phyloP scores from a whole-genome alignment of 2,329 filamentous ascomycete species.

The Alternaria infectoria region DNA sequence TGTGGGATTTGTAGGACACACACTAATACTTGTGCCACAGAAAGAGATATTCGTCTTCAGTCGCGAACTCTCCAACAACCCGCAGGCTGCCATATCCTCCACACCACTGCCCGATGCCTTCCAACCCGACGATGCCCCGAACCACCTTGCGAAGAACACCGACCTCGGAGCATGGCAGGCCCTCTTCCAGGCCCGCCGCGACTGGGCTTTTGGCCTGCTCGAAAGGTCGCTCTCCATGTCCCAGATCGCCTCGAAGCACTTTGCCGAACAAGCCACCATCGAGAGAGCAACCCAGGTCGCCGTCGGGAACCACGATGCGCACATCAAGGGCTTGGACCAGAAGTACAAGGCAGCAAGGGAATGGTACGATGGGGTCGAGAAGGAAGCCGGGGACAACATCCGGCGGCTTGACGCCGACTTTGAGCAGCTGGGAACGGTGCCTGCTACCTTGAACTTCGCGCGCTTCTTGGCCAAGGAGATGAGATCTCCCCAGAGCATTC shows the following conservation, averaged over 20 bases:
- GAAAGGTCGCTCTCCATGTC: slow-evolving; percentile 73
- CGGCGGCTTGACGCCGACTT: slow-evolving; percentile 73
- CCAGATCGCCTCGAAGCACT: slow-evolving; percentile 66
- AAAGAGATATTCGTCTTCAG: slow-evolving; percentile 94
- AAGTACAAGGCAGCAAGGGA: slow-evolving; percentile 74
- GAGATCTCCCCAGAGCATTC: slow-evolving; percentile 34
- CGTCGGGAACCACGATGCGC: slow-evolving; percentile 80
- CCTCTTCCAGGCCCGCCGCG: slow-evolving; percentile 78
- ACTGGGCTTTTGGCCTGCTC: slow-evolving; percentile 77
- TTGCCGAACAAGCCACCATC: slow-evolving; percentile 77
- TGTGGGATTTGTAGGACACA: background rate
- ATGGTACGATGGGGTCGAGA: slow-evolving; percentile 71
- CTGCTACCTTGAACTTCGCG: slow-evolving; percentile 70
- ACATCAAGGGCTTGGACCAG: slow-evolving; percentile 73
- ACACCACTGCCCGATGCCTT: slow-evolving; percentile 64
- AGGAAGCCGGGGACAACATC: slow-evolving; percentile 70
- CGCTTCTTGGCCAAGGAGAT: slow-evolving; percentile 50
- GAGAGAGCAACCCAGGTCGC: slow-evolving; percentile 82
- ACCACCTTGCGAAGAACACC: slow-evolving; percentile 79
- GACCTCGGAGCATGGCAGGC: slow-evolving; percentile 87
- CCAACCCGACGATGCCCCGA: slow-evolving; percentile 70
- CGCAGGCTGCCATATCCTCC: slow-evolving; percentile 58
- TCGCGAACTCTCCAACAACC: slow-evolving; percentile 60
- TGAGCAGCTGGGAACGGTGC: slow-evolving; percentile 67
- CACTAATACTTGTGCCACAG: slow-evolving; percentile 52